These are phyloP conservation scores for Cercospora brassicicola DNA, from an alignment of 2,329 filamentous ascomycete genomes.

Conservation along the genomic window DNA sequence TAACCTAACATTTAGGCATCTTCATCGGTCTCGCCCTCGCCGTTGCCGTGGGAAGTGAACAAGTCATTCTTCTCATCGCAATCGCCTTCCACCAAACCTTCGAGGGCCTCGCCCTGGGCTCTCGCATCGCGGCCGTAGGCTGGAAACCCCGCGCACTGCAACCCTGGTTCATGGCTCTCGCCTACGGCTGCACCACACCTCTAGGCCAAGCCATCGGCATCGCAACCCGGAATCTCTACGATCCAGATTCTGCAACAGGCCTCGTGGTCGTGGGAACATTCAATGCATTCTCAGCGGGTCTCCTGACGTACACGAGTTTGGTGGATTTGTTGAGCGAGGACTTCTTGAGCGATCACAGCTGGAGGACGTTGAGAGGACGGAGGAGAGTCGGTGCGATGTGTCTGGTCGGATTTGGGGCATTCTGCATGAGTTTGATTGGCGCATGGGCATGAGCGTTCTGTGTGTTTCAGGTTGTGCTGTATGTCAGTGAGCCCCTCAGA, in stretches of 20 bases:
- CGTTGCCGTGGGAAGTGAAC: constrained; percentile 62
- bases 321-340: constrained; percentile 50
- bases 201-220: constrained; percentile 49
- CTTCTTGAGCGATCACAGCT: constrained; percentile 61
- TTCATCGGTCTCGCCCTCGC: constrained; percentile 70
- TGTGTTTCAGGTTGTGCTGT: not conserved
- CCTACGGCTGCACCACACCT: constrained; percentile 56
- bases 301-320: constrained; percentile 49
- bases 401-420: constrained; percentile 58
- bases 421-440: constrained; percentile 64
- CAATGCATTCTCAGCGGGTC: constrained; percentile 49
- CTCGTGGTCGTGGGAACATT: constrained; percentile 48
- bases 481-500: not conserved
- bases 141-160: constrained; percentile 57
- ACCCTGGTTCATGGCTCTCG: constrained; percentile 67
- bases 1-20: constrained; percentile 49
- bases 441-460: constrained; percentile 54
- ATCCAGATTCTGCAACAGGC: constrained; percentile 45
- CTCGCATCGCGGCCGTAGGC: constrained; percentile 63
- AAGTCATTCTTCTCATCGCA: constrained; percentile 63
- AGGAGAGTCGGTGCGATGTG: constrained; percentile 59
- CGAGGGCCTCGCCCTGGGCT: constrained; percentile 65
- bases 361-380: constrained; percentile 56
- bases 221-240: constrained; percentile 46
- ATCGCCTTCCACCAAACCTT: constrained; percentile 70